phyloP scores from a whole-genome alignment of 257 asterid species.

The Solanum gracilifrons region DNA sequence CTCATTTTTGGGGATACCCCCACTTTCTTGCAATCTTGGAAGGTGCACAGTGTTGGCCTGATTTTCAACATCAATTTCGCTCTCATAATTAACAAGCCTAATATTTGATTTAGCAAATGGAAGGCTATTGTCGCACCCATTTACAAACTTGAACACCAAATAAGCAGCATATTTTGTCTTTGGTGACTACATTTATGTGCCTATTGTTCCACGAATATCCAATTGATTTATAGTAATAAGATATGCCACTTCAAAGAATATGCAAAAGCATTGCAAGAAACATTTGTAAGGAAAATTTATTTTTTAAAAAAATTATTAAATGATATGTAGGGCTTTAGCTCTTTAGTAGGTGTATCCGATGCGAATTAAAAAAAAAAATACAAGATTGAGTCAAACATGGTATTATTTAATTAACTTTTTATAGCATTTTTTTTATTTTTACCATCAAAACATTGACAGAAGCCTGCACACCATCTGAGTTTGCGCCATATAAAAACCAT shows the following conservation, averaged over 20 bases:
- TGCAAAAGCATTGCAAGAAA: constrained; percentile 5
- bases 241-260: not conserved
- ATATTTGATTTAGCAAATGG: constrained; percentile 5
- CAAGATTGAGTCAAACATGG: not conserved
- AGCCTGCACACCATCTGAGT: not conserved
- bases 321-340: not conserved
- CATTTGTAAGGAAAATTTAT: not conserved
- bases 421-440: too few species aligned
- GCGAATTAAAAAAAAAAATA: not conserved
- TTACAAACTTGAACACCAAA: constrained; percentile 27
- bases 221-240: not conserved
- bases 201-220: constrained; percentile 19
- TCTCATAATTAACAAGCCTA: not conserved
- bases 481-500: not conserved
- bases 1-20: not conserved
- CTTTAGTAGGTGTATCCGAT: not conserved
- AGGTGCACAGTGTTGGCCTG: not conserved
- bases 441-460: too few species aligned
- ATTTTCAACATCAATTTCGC: not conserved
- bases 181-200: constrained; percentile 17
- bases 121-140: constrained; percentile 19
- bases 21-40: not conserved
- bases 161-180: constrained; percentile 39
- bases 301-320: too few species aligned
- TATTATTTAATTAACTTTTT: too few species aligned